Conservation (phyloP, 2,329 filamentous ascomycete genomes). For the Beauveria asiatica region DNA sequence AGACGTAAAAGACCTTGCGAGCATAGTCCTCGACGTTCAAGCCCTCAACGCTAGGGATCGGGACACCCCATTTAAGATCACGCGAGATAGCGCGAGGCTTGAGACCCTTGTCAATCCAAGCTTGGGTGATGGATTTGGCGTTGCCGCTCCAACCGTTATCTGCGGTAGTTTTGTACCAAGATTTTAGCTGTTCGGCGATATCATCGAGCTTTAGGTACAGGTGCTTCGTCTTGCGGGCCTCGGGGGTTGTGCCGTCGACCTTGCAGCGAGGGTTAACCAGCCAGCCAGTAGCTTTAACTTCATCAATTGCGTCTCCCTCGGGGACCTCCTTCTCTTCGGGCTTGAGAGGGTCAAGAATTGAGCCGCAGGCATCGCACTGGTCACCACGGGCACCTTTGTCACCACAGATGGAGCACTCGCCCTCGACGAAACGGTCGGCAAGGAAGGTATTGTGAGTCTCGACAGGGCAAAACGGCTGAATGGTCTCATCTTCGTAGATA, state of each 20-base stretch:
- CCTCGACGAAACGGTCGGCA: conserved; percentile 80
- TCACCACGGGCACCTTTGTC: conserved; percentile 65
- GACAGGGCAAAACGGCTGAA: conserved; percentile 71
- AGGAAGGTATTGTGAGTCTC: conserved; percentile 68
- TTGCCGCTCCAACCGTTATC: conserved; percentile 74
- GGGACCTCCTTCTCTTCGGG: conserved; percentile 31
- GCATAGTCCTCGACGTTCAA: conserved; percentile 46
- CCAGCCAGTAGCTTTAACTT: conserved; percentile 32
- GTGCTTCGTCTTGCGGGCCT: conserved; percentile 77
- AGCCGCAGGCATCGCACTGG: conserved; percentile 68
- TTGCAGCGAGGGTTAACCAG: conserved; percentile 86
- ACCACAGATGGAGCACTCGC: conserved; percentile 65
- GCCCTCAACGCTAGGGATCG: conserved; percentile 41
- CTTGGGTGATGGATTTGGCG: conserved; percentile 65
- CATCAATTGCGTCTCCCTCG: conserved; percentile 23
- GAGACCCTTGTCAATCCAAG: conserved; percentile 76
- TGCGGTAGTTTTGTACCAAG: conserved; percentile 68
- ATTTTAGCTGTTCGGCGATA: conserved; percentile 65
- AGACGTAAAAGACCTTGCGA: conserved; percentile 77
- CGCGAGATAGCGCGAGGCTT: conserved; percentile 83
- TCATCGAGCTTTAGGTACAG: conserved; percentile 82
- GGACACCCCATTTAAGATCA: conserved; percentile 82
- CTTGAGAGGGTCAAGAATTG: conserved; percentile 62
- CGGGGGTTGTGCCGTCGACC: conserved; percentile 73
- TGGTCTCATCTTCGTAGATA: conserved; percentile 77